Evolutionary conservation across 148 eudicot species (phyloP), one percentile per base, ranked within the genome.

Genomic region (Linanthus parryae): DNA sequence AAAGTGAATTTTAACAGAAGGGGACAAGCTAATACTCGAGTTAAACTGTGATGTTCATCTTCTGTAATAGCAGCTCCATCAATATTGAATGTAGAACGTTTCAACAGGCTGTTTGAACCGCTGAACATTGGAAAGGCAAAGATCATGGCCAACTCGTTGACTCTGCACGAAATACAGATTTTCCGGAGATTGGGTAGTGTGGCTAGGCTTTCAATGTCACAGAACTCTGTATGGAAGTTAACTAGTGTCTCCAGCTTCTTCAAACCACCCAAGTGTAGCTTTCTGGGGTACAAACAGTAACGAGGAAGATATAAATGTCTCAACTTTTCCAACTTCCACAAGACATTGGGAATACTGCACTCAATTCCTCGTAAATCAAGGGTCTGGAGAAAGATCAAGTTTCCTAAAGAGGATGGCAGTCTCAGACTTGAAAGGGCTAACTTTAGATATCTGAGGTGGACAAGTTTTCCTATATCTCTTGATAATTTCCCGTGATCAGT

Each of bases 251-350:
- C 63, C 48, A 65, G 35, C 1, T 37, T 51, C 40, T 17, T 58
- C 23, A 65, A 29, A 4, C 40, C 39, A 42, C 36, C 27, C 7
- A 65, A 7, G 24, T 21, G 48, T 4, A 57, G 22, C 10, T 24
- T 52, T 4, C 24, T 2, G 10, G 14, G 1, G 31, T 9, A 13
- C 9, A 0, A 0, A 4, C 5, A 5, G 2, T 40, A 16, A 15
- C 19, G 14, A 7, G 65, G 74, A 28, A 70, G 54, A 70, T 70
- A 70, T 22, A 70, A 11, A 54, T 64, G 60, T n/a, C n/a, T 48
- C 54, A 69, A 16, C 14, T 34, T 39, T 48, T 58, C 37, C 53
- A 62, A 20, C 59, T 46, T 63, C 64, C 64, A 30, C 7, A 57
- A 22, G 8, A 51, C 59, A 44, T 57, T 38, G 7, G 73, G 63